Conservation (phyloP, 306 rosid genomes). For the Begonia masoniana region DNA sequence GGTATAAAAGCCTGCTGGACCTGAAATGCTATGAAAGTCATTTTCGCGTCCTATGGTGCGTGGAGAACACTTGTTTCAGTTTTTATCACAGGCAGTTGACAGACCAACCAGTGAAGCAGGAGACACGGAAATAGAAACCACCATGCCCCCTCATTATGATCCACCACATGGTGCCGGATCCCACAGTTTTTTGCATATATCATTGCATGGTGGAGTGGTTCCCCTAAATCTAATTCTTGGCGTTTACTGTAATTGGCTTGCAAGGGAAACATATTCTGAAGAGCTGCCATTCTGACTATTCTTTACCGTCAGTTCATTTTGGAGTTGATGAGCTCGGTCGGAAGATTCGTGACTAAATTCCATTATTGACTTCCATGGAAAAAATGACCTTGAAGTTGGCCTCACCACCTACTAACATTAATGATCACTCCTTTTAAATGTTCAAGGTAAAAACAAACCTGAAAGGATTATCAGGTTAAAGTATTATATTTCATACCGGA, state of each 20-base stretch:
- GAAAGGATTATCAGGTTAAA: neutral
- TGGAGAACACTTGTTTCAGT: too few species aligned
- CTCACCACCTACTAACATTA: slow-evolving; percentile 36
- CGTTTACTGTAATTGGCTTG: slow-evolving; percentile 64
- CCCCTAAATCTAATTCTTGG: slow-evolving; percentile 65
- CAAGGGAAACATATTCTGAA: slow-evolving; percentile 71
- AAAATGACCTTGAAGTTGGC: slow-evolving; percentile 34
- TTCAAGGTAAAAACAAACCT: neutral
- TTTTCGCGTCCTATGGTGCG: too few species aligned
- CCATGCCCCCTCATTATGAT: too few species aligned
- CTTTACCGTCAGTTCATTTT: slow-evolving; percentile 48
- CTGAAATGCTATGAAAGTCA: too few species aligned
- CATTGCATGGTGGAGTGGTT: slow-evolving; percentile 53
- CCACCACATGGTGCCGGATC: too few species aligned
- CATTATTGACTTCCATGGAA: slow-evolving; percentile 65
- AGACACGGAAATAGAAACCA: too few species aligned
- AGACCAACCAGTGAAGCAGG: too few species aligned
- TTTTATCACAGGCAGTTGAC: too few species aligned
- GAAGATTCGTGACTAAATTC: slow-evolving; percentile 48
- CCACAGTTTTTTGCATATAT: slow-evolving; percentile 49
- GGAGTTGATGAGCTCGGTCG: slow-evolving; percentile 50
- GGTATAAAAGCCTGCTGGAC: too few species aligned
- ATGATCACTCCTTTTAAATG: neutral
- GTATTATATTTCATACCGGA: slow-evolving; percentile 33
- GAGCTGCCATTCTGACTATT: slow-evolving; percentile 51